Conservation (phyloP, 768 basidiomycete species). For the Hypholoma fasciculare region DNA sequence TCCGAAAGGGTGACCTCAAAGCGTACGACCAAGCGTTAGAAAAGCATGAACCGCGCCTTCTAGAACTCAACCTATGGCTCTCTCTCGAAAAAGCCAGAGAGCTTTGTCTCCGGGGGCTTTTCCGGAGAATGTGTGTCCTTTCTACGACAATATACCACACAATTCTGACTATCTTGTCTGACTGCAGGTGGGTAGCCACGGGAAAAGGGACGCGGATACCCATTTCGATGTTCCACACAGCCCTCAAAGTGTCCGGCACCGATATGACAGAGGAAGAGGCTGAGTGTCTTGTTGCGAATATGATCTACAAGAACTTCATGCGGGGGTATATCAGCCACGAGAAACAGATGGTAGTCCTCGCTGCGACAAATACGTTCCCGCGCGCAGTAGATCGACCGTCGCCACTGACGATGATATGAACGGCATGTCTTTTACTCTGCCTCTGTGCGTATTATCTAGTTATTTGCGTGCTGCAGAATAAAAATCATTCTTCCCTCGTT, state of each 20-base stretch:
- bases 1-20: slow-evolving; percentile 73
- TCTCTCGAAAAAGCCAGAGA: slow-evolving; percentile 88
- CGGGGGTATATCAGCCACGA: slow-evolving; percentile 97
- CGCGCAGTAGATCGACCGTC: slow-evolving; percentile 60
- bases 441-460: background rate
- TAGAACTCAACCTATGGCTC: slow-evolving; percentile 87
- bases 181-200: slow-evolving; percentile 73
- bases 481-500: background rate
- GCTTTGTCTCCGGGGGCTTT: slow-evolving; percentile 79
- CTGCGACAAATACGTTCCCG: slow-evolving; percentile 80
- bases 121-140: slow-evolving; percentile 68
- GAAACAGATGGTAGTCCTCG: slow-evolving; percentile 90
- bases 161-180: slow-evolving; percentile 2
- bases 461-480: background rate
- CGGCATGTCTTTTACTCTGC: background rate
- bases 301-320: slow-evolving; percentile 93
- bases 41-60: slow-evolving; percentile 65
- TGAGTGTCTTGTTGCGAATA: slow-evolving; percentile 91
- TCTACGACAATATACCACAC: background rate
- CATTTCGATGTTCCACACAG: slow-evolving; percentile 77
- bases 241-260: slow-evolving; percentile 69
- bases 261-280: slow-evolving; percentile 78
- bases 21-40: slow-evolving; percentile 83
- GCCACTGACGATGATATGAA: slow-evolving; percentile 45
- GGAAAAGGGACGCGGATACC: slow-evolving; percentile 79